Conservation (phyloP, 2,329 filamentous ascomycete genomes). For the Magnaporthiopsis rhizophila region DNA sequence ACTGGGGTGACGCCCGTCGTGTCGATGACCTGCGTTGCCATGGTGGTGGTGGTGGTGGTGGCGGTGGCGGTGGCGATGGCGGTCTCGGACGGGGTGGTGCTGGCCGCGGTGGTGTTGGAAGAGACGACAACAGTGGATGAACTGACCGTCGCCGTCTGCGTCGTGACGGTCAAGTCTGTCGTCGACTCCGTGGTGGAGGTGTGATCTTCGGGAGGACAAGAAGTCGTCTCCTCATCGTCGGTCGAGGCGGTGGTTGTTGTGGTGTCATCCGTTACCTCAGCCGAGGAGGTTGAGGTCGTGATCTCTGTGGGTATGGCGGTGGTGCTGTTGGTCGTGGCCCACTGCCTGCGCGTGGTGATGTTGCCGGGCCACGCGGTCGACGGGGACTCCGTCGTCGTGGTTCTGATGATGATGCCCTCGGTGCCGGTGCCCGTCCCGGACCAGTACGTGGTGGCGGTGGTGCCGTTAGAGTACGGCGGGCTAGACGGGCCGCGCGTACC, state of each 20-base stretch:
- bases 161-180: background rate
- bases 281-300: background rate
- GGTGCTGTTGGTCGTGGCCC: background rate
- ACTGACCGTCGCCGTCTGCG: too few relatives aligned
- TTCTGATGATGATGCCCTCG: background rate
- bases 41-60: constrained; percentile 7
- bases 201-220: background rate
- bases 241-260: background rate
- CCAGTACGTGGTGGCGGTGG: constrained; percentile 4
- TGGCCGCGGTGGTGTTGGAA: background rate
- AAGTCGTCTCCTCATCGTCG: background rate
- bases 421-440: background rate
- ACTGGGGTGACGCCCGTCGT: constrained; percentile 23
- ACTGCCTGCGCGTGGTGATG: constrained; percentile 4
- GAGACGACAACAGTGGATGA: too few relatives aligned
- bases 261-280: too few relatives aligned
- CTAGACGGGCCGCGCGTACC: background rate
- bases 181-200: background rate
- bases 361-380: background rate
- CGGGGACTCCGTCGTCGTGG: background rate
- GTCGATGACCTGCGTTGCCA: constrained; percentile 23
- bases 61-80: too few relatives aligned
- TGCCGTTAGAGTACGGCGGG: background rate
- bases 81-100: background rate
- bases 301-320: too few relatives aligned